A percentile compares a stretch with the other conserved stretches of the same genome.
These are phyloP conservation scores for Vigna trinervia DNA, from an alignment of 306 rosid species.

Conservation along the genomic window DNA sequence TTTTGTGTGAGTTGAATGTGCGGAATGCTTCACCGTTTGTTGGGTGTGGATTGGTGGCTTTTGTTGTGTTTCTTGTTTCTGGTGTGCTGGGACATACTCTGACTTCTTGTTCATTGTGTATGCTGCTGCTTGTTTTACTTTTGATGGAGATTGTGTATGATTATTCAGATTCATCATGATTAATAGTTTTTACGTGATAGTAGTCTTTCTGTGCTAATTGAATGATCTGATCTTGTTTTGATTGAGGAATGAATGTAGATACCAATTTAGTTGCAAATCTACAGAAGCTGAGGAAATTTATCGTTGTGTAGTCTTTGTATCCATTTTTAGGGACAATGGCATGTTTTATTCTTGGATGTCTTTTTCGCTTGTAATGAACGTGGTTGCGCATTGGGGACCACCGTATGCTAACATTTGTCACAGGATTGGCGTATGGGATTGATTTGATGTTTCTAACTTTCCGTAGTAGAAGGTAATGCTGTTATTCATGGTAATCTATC, in stretches of 20 bases:
- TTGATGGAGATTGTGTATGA: slow-evolving; percentile 3
- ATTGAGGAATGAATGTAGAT: slow-evolving; percentile 27
- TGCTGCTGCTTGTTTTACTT: slow-evolving; percentile 34
- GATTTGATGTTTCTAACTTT: slow-evolving; percentile 34
- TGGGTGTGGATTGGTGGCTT: slow-evolving; percentile 47
- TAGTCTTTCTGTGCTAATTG: slow-evolving; percentile 30
- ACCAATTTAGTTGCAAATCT: neutral
- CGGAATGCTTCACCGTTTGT: slow-evolving; percentile 49
- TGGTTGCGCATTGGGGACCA: neutral
- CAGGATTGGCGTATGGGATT: slow-evolving; percentile 13
- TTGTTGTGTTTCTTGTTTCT: slow-evolving; percentile 37
- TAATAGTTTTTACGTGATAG: slow-evolving; percentile 29
- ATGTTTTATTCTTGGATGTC: slow-evolving; percentile 5
- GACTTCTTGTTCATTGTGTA: slow-evolving; percentile 34
- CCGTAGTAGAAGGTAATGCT: slow-evolving; percentile 27
- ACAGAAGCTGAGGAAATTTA: slow-evolving; percentile 30
- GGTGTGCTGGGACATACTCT: slow-evolving; percentile 42
- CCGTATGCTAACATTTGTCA: neutral
- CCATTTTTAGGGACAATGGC: neutral
- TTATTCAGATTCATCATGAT: slow-evolving; percentile 34
- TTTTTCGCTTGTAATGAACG: slow-evolving; percentile 7
- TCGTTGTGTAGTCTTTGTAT: slow-evolving; percentile 1
- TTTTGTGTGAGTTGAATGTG: slow-evolving; percentile 54
- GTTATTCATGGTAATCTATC: slow-evolving; percentile 26
- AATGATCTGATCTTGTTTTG: slow-evolving; percentile 45